These are phyloP conservation scores for Botrytis paeoniae DNA, from an alignment of 2,329 filamentous ascomycete species.

Conservation along the genomic window DNA sequence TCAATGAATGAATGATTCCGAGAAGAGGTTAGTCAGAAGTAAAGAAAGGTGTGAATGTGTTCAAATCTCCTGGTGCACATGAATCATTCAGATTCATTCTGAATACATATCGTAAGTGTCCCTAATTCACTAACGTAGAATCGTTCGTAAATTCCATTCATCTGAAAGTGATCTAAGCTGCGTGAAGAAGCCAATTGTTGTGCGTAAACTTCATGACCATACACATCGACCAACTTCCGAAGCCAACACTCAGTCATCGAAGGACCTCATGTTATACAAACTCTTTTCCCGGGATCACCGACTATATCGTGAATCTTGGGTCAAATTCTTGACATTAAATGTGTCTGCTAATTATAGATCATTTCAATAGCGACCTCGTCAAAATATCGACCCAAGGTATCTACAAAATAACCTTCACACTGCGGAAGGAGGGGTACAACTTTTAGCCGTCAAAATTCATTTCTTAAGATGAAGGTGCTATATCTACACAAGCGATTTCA, in stretches of 20 bases:
- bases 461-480: accelerated
- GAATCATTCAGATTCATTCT: too few species aligned
- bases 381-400: background rate
- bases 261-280: background rate
- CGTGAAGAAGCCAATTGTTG: too few species aligned
- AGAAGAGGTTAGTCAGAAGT: background rate
- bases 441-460: background rate
- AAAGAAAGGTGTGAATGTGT: too few species aligned
- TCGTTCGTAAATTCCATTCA: background rate
- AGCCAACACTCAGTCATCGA: background rate
- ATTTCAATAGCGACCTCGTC: background rate
- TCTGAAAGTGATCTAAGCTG: background rate
- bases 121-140: background rate
- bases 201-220: too few species aligned
- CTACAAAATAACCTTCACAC: too few species aligned
- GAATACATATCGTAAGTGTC: background rate
- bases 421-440: too few species aligned
- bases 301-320: background rate
- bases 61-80: background rate
- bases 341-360: background rate
- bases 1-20: background rate
- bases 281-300: too few species aligned
- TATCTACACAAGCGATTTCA: background rate
- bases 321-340: background rate
- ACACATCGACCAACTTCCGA: background rate